These are phyloP conservation scores for Lentinula raphanica DNA, from an alignment of 768 basidiomycete species.

Conservation along the genomic window DNA sequence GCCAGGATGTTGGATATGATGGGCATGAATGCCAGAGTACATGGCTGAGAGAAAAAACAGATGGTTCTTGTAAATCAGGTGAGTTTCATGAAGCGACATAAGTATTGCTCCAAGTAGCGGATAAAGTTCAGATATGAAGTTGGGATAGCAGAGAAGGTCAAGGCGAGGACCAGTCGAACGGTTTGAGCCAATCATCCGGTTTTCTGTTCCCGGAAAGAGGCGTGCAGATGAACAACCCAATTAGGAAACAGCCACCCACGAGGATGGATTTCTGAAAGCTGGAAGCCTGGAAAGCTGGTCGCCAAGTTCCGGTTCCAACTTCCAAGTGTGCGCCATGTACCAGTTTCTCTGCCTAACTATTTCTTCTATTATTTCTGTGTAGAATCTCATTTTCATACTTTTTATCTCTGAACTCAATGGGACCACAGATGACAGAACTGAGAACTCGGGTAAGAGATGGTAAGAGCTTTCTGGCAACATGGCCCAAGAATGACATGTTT, in stretches of 20 bases:
- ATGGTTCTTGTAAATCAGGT: background rate
- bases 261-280: background rate
- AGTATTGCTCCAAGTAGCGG: background rate
- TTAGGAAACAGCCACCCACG: background rate
- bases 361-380: no score
- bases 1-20: constrained; percentile 1
- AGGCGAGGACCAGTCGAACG: background rate
- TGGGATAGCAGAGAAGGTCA: background rate
- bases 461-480: no score
- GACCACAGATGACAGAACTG: no score
- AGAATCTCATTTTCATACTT: no score
- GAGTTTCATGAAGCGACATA: background rate
- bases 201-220: background rate
- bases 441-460: no score
- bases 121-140: background rate
- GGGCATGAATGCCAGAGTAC: background rate
- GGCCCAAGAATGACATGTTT: background rate
- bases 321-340: background rate
- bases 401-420: no score
- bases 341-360: no score
- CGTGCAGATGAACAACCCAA: background rate
- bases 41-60: background rate
- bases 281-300: background rate
- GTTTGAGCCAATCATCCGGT: background rate
- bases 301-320: background rate